These are phyloP conservation scores for Aschersonia sp. DNA, from an alignment of 2,329 filamentous ascomycete species.

Conservation along the genomic window DNA sequence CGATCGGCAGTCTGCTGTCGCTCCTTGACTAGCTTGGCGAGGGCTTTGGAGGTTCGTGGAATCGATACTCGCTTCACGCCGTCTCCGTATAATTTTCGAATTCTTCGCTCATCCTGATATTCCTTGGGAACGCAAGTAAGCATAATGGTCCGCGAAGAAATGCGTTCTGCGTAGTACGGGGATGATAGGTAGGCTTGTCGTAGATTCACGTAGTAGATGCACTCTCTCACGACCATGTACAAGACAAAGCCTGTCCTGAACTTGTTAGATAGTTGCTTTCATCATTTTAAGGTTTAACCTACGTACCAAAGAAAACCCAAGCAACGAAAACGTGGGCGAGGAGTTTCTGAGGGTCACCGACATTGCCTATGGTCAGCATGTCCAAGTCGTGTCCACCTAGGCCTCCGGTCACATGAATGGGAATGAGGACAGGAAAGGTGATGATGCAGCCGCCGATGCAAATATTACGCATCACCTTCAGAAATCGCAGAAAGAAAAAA, in stretches of 20 bases:
- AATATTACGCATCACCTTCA: constrained; percentile 58
- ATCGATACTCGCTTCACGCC: constrained; percentile 79
- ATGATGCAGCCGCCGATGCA: constrained; percentile 73
- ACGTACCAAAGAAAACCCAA: constrained; percentile 54
- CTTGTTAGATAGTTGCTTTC: neutral
- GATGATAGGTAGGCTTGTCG: constrained; percentile 86
- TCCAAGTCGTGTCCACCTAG: constrained; percentile 53
- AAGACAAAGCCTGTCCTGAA: constrained; percentile 61
- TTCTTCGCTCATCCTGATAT: constrained; percentile 63
- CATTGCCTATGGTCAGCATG: constrained; percentile 65
- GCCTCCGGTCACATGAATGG: constrained; percentile 75
- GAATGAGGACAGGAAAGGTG: constrained; percentile 77
- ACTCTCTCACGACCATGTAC: constrained; percentile 75
- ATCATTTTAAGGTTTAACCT: neutral
- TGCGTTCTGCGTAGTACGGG: constrained; percentile 67
- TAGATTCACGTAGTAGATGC: constrained; percentile 82
- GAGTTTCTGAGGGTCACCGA: constrained; percentile 45
- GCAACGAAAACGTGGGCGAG: constrained; percentile 72
- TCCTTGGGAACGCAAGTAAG: constrained; percentile 71
- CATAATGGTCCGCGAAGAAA: constrained; percentile 82
- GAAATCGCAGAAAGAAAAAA: constrained; percentile 73
- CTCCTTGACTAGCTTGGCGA: constrained; percentile 70
- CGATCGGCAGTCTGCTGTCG: constrained; percentile 68
- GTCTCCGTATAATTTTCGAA: constrained; percentile 70
- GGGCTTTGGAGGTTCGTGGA: constrained; percentile 57